phyloP scores from a whole-genome alignment of 805 yeast species.

The Candida germanica region DNA sequence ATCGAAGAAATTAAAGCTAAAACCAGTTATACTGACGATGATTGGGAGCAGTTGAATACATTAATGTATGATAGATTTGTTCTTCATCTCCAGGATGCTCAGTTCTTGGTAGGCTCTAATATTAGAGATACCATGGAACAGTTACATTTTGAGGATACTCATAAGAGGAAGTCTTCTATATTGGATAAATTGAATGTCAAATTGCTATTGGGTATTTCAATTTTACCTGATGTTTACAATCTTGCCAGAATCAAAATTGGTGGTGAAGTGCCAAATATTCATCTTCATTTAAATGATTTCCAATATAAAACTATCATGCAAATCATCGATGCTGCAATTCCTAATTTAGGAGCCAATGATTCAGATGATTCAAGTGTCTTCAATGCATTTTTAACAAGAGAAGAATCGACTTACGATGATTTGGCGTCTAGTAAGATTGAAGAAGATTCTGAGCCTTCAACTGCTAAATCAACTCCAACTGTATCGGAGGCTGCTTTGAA shows the following conservation, averaged over 20 bases:
- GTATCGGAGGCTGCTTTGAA: constrained; percentile 17
- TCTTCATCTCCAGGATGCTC: constrained; percentile 77
- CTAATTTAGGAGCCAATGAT: constrained; percentile 40
- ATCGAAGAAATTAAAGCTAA: constrained; percentile 68
- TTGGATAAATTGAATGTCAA: constrained; percentile 75
- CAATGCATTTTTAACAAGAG: constrained; percentile 26
- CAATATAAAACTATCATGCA: constrained; percentile 89
- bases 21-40: constrained; percentile 54
- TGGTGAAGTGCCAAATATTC: constrained; percentile 72
- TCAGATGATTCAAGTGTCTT: constrained; percentile 33
- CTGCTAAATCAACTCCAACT: constrained; percentile 1
- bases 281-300: constrained; percentile 75
- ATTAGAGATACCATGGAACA: constrained; percentile 76
- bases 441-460: constrained; percentile 1
- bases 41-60: constrained; percentile 71
- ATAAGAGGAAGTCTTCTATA: constrained; percentile 52
- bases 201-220: constrained; percentile 75
- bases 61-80: constrained; percentile 89
- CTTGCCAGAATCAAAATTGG: constrained; percentile 70
- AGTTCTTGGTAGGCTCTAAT: constrained; percentile 80
- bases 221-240: constrained; percentile 73
- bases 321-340: constrained; percentile 66
- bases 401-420: constrained; percentile 19
- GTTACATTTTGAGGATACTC: constrained; percentile 43
- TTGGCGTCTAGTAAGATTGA: constrained; percentile 7